Evolutionary conservation across 1,284 basidiomycete genomes (phyloP).

Genomic region (Veloporphyrellus conicus): DNA sequence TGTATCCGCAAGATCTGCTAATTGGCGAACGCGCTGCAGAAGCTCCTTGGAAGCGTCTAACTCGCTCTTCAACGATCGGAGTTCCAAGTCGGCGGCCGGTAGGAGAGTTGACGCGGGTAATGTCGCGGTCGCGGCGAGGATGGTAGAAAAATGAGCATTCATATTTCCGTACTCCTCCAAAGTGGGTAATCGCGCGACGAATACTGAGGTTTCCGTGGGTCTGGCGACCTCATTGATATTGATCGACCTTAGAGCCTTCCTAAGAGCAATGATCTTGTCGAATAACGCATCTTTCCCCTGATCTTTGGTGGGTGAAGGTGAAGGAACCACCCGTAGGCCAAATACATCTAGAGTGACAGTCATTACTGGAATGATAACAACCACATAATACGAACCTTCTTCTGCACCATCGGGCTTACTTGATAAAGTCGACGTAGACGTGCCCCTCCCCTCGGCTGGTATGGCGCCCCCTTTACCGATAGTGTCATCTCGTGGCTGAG

Average conservation of each 20-base stretch:
- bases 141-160: constrained; percentile 42
- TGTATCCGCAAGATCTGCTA: constrained; percentile 49
- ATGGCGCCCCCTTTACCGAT: neutral
- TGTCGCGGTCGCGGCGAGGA: constrained; percentile 44
- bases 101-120: constrained; percentile 46
- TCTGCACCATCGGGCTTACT: constrained; percentile 2
- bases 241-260: constrained; percentile 59
- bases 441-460: constrained; percentile 1
- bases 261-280: constrained; percentile 41
- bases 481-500: constrained; percentile 5
- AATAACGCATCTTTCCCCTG: constrained; percentile 39
- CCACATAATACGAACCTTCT: constrained; percentile 25
- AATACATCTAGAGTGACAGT: constrained; percentile 50
- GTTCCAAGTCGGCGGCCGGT: constrained; percentile 47
- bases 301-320: constrained; percentile 30
- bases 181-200: constrained; percentile 50
- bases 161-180: constrained; percentile 44
- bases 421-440: neutral
- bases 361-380: constrained; percentile 2
- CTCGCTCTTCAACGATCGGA: constrained; percentile 58
- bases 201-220: constrained; percentile 35
- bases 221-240: constrained; percentile 53
- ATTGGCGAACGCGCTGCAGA: constrained; percentile 47
- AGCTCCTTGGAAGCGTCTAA: constrained; percentile 47
- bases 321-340: constrained; percentile 39